Evolutionary conservation across 2,329 filamentous ascomycete genomes (phyloP).

Genomic region (Colletotrichum paranaense): DNA sequence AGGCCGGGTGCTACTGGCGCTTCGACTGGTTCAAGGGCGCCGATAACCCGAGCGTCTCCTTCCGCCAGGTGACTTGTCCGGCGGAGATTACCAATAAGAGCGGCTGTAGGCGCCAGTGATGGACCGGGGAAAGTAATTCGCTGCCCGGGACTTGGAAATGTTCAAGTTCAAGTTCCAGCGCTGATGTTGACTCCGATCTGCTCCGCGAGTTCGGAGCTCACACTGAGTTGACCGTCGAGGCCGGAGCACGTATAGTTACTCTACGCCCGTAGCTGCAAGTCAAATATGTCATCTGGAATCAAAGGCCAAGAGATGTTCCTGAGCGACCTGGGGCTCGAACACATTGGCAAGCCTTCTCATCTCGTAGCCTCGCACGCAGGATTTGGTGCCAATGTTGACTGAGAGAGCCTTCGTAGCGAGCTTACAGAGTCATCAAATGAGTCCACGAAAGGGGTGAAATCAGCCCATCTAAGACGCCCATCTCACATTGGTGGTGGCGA

Average conservation of each 20-base stretch:
- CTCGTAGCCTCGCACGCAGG: neutral
- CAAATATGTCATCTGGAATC: neutral
- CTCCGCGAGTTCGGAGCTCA: neutral
- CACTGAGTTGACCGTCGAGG: neutral
- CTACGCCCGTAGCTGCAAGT: neutral
- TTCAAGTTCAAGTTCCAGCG: too few species aligned
- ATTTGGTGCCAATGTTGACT: neutral
- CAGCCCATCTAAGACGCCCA: neutral
- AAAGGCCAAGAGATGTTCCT: neutral
- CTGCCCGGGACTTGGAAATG: neutral
- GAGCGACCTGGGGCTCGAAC: neutral
- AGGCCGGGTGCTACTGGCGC: conserved; percentile 70
- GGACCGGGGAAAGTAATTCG: neutral
- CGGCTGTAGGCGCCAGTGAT: conserved; percentile 46
- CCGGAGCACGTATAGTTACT: neutral
- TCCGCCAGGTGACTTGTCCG: conserved; percentile 67
- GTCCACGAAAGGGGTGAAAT: neutral
- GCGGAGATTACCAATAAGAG: conserved; percentile 55
- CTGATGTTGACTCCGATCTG: neutral
- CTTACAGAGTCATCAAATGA: neutral
- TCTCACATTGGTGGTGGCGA: neutral
- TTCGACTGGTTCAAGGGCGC: conserved; percentile 73
- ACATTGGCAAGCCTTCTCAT: neutral
- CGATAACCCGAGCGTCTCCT: conserved; percentile 67
- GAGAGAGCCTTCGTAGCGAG: neutral